These are phyloP conservation scores for Aspergillus sclerotialis DNA, from an alignment of 2,329 filamentous ascomycete genomes.

Conservation along the genomic window DNA sequence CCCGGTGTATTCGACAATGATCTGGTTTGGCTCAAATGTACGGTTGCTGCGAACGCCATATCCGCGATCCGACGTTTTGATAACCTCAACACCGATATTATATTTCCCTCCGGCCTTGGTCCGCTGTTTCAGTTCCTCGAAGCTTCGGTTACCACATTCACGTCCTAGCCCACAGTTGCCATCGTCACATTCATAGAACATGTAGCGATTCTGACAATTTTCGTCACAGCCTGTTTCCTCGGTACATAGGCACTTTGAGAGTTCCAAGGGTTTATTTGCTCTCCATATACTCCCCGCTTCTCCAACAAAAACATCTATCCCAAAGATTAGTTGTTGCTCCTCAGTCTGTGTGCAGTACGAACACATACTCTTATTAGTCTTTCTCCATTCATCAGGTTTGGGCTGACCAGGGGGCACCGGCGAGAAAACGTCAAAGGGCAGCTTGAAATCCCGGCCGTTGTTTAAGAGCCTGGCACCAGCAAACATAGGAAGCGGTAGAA, in stretches of 20 bases:
- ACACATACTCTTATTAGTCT: constrained; percentile 77
- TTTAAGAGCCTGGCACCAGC: constrained; percentile 65
- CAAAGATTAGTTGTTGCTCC: constrained; percentile 21
- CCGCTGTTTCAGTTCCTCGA: constrained; percentile 69
- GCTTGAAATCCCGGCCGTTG: constrained; percentile 70
- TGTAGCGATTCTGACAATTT: constrained; percentile 87
- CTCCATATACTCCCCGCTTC: constrained; percentile 76
- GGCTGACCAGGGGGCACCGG: constrained; percentile 78
- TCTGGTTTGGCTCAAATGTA: constrained; percentile 79
- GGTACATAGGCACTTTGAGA: constrained; percentile 71
- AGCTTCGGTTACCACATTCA: constrained; percentile 82
- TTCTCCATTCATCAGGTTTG: constrained; percentile 88
- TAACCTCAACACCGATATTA: constrained; percentile 87
- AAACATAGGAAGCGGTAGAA: constrained; percentile 72
- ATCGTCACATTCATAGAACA: constrained; percentile 94
- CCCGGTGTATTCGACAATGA: constrained; percentile 97
- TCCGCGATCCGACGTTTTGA: constrained; percentile 81
- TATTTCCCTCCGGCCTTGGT: constrained; percentile 75
- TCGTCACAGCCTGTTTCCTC: constrained; percentile 77
- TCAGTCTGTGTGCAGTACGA: not conserved
- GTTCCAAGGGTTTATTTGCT: constrained; percentile 65
- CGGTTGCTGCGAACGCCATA: constrained; percentile 89
- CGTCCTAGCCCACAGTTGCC: constrained; percentile 76
- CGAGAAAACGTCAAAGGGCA: constrained; percentile 85
- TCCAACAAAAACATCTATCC: constrained; percentile 77